phyloP scores from a whole-genome alignment of 2,329 filamentous ascomycete genomes.

The Cladophialophora immunda region DNA sequence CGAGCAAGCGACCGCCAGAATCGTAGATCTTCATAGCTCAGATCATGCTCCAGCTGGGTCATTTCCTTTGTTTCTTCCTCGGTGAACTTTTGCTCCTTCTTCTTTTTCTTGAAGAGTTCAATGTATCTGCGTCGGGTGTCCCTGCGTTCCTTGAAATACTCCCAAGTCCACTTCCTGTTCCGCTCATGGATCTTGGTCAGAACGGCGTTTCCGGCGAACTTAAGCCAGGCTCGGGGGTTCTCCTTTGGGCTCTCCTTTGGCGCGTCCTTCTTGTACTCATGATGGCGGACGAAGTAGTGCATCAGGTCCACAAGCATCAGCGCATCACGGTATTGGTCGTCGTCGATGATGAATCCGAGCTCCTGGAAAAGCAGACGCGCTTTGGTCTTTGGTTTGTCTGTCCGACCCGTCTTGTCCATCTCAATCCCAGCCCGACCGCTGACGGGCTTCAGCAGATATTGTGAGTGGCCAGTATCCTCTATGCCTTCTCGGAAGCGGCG shows the following conservation, averaged over 20 bases:
- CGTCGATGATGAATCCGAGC: slow-evolving; percentile 95
- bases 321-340: slow-evolving; percentile 95
- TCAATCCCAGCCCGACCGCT: slow-evolving; percentile 94
- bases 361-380: slow-evolving; percentile 94
- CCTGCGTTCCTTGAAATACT: slow-evolving; percentile 88
- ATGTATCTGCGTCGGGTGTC: slow-evolving; percentile 92
- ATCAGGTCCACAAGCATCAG: slow-evolving; percentile 99
- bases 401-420: slow-evolving; percentile 88
- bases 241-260: slow-evolving; percentile 86
- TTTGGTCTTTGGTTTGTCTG: slow-evolving; percentile 84
- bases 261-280: slow-evolving; percentile 93
- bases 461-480: slow-evolving; percentile 77
- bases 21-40: slow-evolving; percentile 91
- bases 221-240: slow-evolving; percentile 89
- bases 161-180: slow-evolving; percentile 95
- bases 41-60: slow-evolving; percentile 81
- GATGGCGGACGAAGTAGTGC: slow-evolving; percentile 96
- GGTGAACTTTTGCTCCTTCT: slow-evolving; percentile 73
- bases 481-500: slow-evolving; percentile 81
- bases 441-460: slow-evolving; percentile 95
- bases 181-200: slow-evolving; percentile 93
- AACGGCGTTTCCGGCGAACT: slow-evolving; percentile 88
- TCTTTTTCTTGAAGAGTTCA: slow-evolving; percentile 93
- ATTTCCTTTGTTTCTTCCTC: slow-evolving; percentile 76
- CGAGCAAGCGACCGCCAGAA: slow-evolving; percentile 96